Base-by-base conservation (phyloP, 768 basidiomycete species). In the Amyloporia xantha region DNA sequence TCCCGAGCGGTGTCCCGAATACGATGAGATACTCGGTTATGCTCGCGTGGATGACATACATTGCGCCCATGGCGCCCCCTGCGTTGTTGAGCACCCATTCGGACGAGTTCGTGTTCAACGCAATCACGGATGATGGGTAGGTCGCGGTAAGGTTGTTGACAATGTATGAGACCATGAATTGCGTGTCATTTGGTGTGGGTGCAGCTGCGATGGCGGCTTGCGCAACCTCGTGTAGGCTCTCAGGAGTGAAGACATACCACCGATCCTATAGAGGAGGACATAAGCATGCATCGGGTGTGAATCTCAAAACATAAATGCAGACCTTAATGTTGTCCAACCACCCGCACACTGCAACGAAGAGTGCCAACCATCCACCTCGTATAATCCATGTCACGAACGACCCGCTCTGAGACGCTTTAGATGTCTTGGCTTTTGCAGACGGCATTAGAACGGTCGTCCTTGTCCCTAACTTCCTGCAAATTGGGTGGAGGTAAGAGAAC, bases 71-170 rank as follows among this genome's bases (percentile, higher is more conserved):
- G 1, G 93, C 93, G 51, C 96, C 96, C 10, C 94, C 96, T 0
- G 95, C 94, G 59, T 97, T 98, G 73, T 83, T 97, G 69, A 95
- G 88, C 21, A 96, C 79, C 95, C 95, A 97, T 60, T 97, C 93
- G 30, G 72, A 71, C 19, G 76, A 62, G 69, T 85, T 59, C n/a
- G 67, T 44, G 58, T 76, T 75, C 43, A 79, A 55, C 62, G 81
- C 79, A 54, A 89, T 48, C 17, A 68, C 70, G 36, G 72, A 71
- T 41, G 76, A 59, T 0, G 89, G 81, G 63, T 93, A 86, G 1
- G 80, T 82, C 13, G 69, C 65, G 5, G 83, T 84, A 53, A 98
- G 84, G 65, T 91, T 89, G 23, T 77, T 61, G 49, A 94, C 71
- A 55, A 98, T 91, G 65, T 91, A 83, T 19, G 76, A 65, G 61